These are phyloP conservation scores for Blastomyces gilchristii DNA, from an alignment of 2,329 filamentous ascomycete species.

Conservation along the genomic window DNA sequence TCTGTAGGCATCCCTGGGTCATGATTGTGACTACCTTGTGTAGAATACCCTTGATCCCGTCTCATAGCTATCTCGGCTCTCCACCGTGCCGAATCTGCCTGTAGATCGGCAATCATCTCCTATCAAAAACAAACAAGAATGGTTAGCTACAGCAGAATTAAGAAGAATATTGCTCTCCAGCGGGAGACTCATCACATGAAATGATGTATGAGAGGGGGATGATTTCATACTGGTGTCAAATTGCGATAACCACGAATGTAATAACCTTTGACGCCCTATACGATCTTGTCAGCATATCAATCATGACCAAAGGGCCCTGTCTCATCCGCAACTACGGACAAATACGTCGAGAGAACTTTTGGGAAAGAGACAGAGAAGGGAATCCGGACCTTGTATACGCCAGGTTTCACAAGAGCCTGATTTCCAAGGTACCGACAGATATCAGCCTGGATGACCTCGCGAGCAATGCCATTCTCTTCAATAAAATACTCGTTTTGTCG, in stretches of 20 bases:
- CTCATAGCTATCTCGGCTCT: slow-evolving; percentile 35
- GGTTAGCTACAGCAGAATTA: background rate
- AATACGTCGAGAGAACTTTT: slow-evolving; percentile 9
- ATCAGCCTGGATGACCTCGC: slow-evolving; percentile 74
- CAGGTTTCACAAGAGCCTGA: slow-evolving; percentile 67
- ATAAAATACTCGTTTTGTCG: slow-evolving; percentile 68
- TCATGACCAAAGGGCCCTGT: background rate
- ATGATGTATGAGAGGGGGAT: slow-evolving; percentile 1
- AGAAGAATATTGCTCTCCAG: background rate
- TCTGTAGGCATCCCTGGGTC: slow-evolving; percentile 27
- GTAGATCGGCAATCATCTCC: slow-evolving; percentile 48
- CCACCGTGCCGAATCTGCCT: slow-evolving; percentile 45
- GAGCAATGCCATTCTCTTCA: slow-evolving; percentile 67
- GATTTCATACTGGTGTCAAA: slow-evolving; percentile 55
- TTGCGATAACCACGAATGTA: slow-evolving; percentile 72
- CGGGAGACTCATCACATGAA: slow-evolving; percentile 9
- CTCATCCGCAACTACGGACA: background rate
- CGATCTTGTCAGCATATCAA: slow-evolving; percentile 26
- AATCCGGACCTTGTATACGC: slow-evolving; percentile 57
- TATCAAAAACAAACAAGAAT: slow-evolving; percentile 18
- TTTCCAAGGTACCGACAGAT: slow-evolving; percentile 77
- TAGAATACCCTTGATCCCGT: slow-evolving; percentile 32
- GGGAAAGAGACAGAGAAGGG: slow-evolving; percentile 16
- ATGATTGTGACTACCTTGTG: slow-evolving; percentile 33
- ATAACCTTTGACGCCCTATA: slow-evolving; percentile 56